Evolutionary conservation across 2,329 filamentous ascomycete genomes (phyloP).

Genomic region (Talaromyces piceae): DNA sequence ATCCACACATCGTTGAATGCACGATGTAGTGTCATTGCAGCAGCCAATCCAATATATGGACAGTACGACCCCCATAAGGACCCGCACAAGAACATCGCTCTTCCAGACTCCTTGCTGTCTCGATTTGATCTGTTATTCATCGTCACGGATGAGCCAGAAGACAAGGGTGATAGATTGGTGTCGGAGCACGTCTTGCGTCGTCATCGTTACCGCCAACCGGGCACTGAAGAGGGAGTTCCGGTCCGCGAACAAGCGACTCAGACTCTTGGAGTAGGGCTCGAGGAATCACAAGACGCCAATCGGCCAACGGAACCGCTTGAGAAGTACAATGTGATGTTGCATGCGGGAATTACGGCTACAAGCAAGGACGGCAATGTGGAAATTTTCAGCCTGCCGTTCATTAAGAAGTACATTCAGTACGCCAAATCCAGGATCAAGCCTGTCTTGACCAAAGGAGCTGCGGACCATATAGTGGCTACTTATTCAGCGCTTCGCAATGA

Average conservation of each 20-base stretch:
- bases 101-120: slow-evolving; percentile 90
- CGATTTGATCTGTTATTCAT: slow-evolving; percentile 98
- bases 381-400: slow-evolving; percentile 91
- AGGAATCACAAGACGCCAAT: slow-evolving; percentile 64
- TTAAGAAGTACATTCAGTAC: slow-evolving; percentile 99
- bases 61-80: slow-evolving; percentile 99
- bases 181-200: slow-evolving; percentile 96
- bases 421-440: slow-evolving; percentile 89
- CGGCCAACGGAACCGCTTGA: slow-evolving; percentile 83
- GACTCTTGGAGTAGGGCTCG: slow-evolving; percentile 77
- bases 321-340: slow-evolving; percentile 93
- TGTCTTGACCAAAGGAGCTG: slow-evolving; percentile 79
- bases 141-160: slow-evolving; percentile 96
- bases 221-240: slow-evolving; percentile 87
- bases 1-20: slow-evolving; percentile 97
- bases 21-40: slow-evolving; percentile 90
- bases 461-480: slow-evolving; percentile 81
- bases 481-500: slow-evolving; percentile 94
- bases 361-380: slow-evolving; percentile 70
- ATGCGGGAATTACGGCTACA: slow-evolving; percentile 77
- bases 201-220: slow-evolving; percentile 89
- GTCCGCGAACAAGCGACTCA: slow-evolving; percentile 83
- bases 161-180: slow-evolving; percentile 79
- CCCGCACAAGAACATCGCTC: slow-evolving; percentile 94
- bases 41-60: slow-evolving; percentile 94